These are phyloP conservation scores for Fusarium newnesense DNA, from an alignment of 2,329 filamentous ascomycete species.

Conservation along the genomic window DNA sequence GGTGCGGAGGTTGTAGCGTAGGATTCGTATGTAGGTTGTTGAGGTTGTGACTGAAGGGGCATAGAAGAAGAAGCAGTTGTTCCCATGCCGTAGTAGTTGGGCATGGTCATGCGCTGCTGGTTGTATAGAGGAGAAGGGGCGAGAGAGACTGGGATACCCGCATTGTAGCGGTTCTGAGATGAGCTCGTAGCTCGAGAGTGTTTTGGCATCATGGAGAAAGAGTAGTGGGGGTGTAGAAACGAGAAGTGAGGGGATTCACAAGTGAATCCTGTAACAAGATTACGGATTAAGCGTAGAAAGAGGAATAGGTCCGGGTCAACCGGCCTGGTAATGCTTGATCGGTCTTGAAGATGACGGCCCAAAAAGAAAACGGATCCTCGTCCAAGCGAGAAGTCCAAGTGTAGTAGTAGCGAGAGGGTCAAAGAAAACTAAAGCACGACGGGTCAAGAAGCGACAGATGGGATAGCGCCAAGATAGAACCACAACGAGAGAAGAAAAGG, in stretches of 20 bases:
- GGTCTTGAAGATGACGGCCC: conserved; percentile 30
- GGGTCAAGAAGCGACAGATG: conserved; percentile 40
- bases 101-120: conserved; percentile 54
- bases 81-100: conserved; percentile 54
- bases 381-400: conserved; percentile 30
- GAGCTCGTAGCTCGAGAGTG: conserved; percentile 55
- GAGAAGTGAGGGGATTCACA: conserved; percentile 23
- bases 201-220: conserved; percentile 54
- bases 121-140: conserved; percentile 56
- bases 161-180: conserved; percentile 46
- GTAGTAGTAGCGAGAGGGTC: conserved; percentile 29
- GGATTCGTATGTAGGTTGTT: conserved; percentile 52
- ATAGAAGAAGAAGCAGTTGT: conserved; percentile 48
- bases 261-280: conserved; percentile 33
- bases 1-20: conserved; percentile 50
- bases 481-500: conserved; percentile 35
- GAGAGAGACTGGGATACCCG: conserved; percentile 52
- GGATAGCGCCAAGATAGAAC: conserved; percentile 44
- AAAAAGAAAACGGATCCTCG: conserved; percentile 35
- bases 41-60: conserved; percentile 47
- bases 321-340: conserved; percentile 39
- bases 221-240: conserved; percentile 18
- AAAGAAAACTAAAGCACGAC: conserved; percentile 29
- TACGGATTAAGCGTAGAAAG: conserved; percentile 44
- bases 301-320: conserved; percentile 42